Evolutionary conservation across 331 rosid genomes (phyloP).

Genomic region (Acacia concinna): DNA sequence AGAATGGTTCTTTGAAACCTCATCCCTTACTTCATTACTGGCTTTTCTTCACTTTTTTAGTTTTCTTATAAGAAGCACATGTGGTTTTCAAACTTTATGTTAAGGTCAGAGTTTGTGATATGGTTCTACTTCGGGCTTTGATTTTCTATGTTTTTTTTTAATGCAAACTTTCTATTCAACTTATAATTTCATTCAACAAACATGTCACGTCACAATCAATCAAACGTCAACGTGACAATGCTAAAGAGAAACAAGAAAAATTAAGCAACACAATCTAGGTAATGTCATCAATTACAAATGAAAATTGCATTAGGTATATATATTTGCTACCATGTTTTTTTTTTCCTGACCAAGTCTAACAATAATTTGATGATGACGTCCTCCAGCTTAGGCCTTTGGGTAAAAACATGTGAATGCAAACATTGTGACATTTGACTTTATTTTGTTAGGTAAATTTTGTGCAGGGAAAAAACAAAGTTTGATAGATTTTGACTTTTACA

Average conservation of each 20-base stretch:
- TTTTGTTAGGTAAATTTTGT: not conserved
- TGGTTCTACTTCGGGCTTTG: too few species aligned
- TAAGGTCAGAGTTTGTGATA: too few species aligned
- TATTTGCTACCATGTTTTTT: not conserved
- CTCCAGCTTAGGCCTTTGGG: not conserved
- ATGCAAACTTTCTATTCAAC: too few species aligned
- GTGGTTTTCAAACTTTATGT: too few species aligned
- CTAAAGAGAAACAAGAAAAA: not conserved
- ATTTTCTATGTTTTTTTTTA: too few species aligned
- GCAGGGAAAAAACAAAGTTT: too few species aligned
- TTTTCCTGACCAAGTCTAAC: not conserved
- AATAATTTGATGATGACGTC: not conserved
- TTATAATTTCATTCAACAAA: too few species aligned
- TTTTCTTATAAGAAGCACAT: too few species aligned
- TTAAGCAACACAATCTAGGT: not conserved
- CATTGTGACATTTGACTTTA: not conserved
- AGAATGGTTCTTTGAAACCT: too few species aligned
- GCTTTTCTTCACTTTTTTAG: too few species aligned
- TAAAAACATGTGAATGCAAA: not conserved
- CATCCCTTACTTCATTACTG: too few species aligned
- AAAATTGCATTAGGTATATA: not conserved
- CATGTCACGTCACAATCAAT: not conserved
- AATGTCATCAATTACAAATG: not conserved
- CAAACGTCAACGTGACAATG: not conserved
- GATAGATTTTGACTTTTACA: not conserved